Evolutionary conservation across 2,329 filamentous ascomycete genomes (phyloP), one percentile per base, ranked within the genome.

Genomic region (Calonectria naviculata): DNA sequence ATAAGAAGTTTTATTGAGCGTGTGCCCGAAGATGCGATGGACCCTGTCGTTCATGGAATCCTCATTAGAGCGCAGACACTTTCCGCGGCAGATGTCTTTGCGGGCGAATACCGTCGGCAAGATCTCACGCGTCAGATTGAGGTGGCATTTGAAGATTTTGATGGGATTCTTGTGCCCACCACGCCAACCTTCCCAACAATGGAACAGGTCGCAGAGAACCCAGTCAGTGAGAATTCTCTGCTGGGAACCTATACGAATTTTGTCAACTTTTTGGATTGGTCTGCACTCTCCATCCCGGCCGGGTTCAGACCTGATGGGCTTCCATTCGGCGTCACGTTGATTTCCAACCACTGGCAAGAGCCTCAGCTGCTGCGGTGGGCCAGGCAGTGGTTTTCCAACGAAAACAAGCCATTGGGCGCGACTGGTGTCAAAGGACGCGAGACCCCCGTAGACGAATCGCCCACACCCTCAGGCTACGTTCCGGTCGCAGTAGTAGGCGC

Each of bases 191-290:
- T 87, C 72, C 85, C 85, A 44, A 89, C 86, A 0, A 84, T 90
- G 4, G 82, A 85, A 21, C 84, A 89, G 69, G 83, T 92, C 56
- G 80, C 84, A 1, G 80, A 80, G 3, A 86, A 90, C 47, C 89
- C 89, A 0, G 83, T 92, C 26, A 80, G 78, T 19, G 85, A 88
- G 75, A 92, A 92, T 74, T 87, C 87, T 5, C 79, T 84, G 4
- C 77, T 90, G 7, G 88, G 89, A 7, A 86, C 84, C 3, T 91
- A 90, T 68, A 90, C 89, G 0, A 90, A 91, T 75, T 91, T 88
- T 75, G 90, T 87, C 19, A 92, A 92, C 74, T 88, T 92, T 31
- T 79, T 92, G 21, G 89, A 92, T 78, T 84, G 90, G 74, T 87
- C 86, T 44, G 88, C 86, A 3, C 74, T 89, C 12, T 84, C 87